Evolutionary conservation across 1,139 yeast genomes (phyloP), one percentile per base, ranked within the genome.

Genomic region (Sugiyamaella sp.): DNA sequence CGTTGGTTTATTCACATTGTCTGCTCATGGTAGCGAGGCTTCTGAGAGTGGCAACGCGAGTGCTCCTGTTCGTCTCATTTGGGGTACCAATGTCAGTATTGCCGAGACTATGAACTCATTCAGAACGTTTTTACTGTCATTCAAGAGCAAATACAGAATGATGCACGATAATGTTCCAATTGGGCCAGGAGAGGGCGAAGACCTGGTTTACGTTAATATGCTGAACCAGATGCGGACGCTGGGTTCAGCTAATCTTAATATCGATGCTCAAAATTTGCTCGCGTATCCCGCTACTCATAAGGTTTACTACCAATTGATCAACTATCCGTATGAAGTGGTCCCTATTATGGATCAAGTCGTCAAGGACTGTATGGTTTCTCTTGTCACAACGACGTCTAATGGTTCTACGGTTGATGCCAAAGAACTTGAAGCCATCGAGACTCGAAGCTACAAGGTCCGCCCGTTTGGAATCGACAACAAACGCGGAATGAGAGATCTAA

Each of bases 61-160:
- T 56, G 95, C 85, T 60, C 95, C 96, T 0, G 82, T 85, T 32
- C 81, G 96, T 66, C 96, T 93, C 54, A 91, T 93, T 65, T 93
- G 99, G 99, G 99, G 99, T 70, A 93, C 99, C 1, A 91, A 93
- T 67, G 97, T 93, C 27, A 86, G 95, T 41, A 90, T 95, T 64
- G 88, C 84, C 64, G 97, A 93, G 66, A 85, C 93, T 64, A 81
- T 89, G 51, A 85, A 82, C 61, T 78, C 80, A 50, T 93, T 93
- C 73, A 79, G 95, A 60, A 86, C 85, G 60, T 95, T 93, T 63
- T 74, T 93, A 64, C 84, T 87, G 82, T 81, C 86, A 20, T 93
- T 89, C 77, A 89, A 89, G 68, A 75, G 80, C 71, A 88, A 85
- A 65, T 85, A 88, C 71, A 80, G 98, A 60, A 82, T 80, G 65